A percentile compares a stretch with the other conserved stretches of the same genome.
Conservation (phyloP, 108 stramenopile genomes). For the Cyclotella kingstonii region DNA sequence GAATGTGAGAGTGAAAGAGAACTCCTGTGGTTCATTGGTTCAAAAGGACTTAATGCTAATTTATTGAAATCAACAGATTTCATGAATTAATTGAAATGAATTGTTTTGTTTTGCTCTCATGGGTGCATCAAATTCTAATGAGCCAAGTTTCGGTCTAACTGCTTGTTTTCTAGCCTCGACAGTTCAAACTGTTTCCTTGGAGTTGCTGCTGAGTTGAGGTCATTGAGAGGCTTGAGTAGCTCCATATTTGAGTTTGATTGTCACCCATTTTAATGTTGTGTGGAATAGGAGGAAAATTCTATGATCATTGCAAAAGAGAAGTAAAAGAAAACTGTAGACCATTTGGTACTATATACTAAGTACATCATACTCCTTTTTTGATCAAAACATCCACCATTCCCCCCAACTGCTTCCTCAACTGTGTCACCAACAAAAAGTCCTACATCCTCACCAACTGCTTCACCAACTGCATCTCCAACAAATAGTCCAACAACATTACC, state of each 20-base stretch:
- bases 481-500: too few relatives aligned
- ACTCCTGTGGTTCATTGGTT: not conserved
- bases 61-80: not conserved
- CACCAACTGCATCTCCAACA: too few relatives aligned
- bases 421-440: too few relatives aligned
- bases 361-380: too few relatives aligned
- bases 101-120: not conserved
- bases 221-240: conserved; percentile 49
- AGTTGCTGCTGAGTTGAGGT: conserved; percentile 1
- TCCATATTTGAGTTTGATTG: conserved; percentile 78
- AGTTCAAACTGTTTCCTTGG: not conserved
- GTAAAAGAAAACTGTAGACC: too few relatives aligned
- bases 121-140: conserved; percentile 1
- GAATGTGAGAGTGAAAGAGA: not conserved
- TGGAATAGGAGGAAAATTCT: conserved; percentile 39
- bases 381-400: too few relatives aligned
- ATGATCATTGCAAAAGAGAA: too few relatives aligned
- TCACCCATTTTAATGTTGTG: conserved; percentile 64
- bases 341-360: too few relatives aligned
- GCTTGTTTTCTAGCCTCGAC: not conserved
- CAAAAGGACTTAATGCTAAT: not conserved
- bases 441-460: too few relatives aligned
- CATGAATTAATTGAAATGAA: not conserved
- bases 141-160: conserved; percentile 3
- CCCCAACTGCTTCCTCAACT: too few relatives aligned